Evolutionary conservation across 2,329 filamentous ascomycete genomes (phyloP), one percentile per base, ranked within the genome.

Genomic region (Epichloe festucae): DNA sequence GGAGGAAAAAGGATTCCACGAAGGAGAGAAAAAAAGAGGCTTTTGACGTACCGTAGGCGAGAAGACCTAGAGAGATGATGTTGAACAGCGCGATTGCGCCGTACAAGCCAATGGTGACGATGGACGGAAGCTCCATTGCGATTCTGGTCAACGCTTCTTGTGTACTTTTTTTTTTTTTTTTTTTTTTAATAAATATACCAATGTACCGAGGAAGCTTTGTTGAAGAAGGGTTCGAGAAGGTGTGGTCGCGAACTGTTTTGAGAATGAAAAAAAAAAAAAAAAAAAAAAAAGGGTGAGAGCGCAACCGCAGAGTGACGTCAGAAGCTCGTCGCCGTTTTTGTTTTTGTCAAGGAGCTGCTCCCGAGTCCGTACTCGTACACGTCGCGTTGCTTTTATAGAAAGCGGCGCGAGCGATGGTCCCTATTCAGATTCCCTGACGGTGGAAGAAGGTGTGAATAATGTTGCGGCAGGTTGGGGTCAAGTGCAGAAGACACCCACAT

Each of bases 61-160:
- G 48, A 10, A 55, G 53, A 48, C 51, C 53, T 5, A 55, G 34
- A 8, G 35, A 46, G 11, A 53, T 51, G 34, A 55, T 51, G 31
- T 52, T 41, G 36, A 55, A 27, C 11, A 55, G 48, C 41, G 36
- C 53, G 19, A 55, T 53, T 12, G 42, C 38, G 51, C 48, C 53
- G 19, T 53, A 39, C n/a, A 55, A n/a, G 48, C 23, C 51, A 11
- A 53, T 21, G 23, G 23, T 49, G 34, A 45, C 40, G 36, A 53
- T 5, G 23, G 51, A 1, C n/a, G 53, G 49, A 14, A 55, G 48
- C 45, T 55, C 53, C 53, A 55, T 55, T 23, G 40, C 15, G 46
- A 48, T 31, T 31, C 8, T 10, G 27, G 27, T 31, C 27, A 31
- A 31, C 8, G 27, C 0, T 31, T 31, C 4, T 31, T 10, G 10